These are phyloP conservation scores for Zopfia rhizophila DNA, from an alignment of 2,329 filamentous ascomycete genomes.

Conservation along the genomic window DNA sequence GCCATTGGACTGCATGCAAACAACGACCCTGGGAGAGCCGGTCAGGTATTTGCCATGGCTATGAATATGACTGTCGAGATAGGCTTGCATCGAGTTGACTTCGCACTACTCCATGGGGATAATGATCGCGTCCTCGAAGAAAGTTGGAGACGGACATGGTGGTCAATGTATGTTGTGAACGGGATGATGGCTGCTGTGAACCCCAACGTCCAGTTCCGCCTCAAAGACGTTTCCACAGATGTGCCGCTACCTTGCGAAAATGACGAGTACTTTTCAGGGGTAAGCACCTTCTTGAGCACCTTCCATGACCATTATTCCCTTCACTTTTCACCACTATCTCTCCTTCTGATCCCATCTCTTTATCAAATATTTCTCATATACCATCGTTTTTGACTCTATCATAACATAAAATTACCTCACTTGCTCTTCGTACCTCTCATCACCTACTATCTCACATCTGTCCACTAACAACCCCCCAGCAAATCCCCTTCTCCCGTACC, in stretches of 20 bases:
- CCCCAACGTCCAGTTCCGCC: slow-evolving; percentile 74
- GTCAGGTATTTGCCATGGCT: slow-evolving; percentile 72
- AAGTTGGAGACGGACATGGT: slow-evolving; percentile 90
- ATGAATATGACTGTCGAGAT: slow-evolving; percentile 79
- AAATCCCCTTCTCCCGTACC: slow-evolving; percentile 55
- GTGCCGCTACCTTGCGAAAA: slow-evolving; percentile 86
- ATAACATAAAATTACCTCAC: not conserved
- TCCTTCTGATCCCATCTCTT: slow-evolving; percentile 41
- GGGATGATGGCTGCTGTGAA: slow-evolving; percentile 86
- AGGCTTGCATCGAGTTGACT: slow-evolving; percentile 76
- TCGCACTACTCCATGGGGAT: slow-evolving; percentile 70
- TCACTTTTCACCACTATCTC: not conserved
- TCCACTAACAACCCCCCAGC: slow-evolving; percentile 29
- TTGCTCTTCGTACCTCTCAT: not conserved
- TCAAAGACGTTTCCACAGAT: slow-evolving; percentile 73
- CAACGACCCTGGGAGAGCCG: slow-evolving; percentile 75
- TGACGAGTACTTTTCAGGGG: slow-evolving; percentile 66
- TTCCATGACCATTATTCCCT: too few relatives aligned
- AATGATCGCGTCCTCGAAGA: slow-evolving; percentile 78
- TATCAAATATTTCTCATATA: slow-evolving; percentile 47
- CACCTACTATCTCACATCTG: slow-evolving; percentile 9
- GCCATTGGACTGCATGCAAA: slow-evolving; percentile 82
- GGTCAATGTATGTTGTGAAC: slow-evolving; percentile 84
- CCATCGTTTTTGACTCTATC: slow-evolving; percentile 56
- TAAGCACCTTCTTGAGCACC: slow-evolving; percentile 33